phyloP scores from a whole-genome alignment of 2,329 filamentous ascomycete species.

The Pseudocercospora cruenta region DNA sequence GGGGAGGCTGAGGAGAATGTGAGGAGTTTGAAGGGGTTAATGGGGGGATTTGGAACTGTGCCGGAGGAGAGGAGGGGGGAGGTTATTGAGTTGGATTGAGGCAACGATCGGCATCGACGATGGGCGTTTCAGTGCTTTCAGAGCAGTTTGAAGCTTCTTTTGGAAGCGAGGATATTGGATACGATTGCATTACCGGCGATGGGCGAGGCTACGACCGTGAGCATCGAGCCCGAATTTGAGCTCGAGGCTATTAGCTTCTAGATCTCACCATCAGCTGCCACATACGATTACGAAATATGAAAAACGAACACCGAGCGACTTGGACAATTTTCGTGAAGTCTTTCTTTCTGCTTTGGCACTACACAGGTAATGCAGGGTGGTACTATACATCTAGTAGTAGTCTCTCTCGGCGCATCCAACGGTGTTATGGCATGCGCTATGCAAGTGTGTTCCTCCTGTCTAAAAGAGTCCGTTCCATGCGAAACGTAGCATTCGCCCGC shows the following conservation, averaged over 20 bases:
- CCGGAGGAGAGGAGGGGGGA: constrained; percentile 19
- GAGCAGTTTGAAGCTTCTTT: background rate
- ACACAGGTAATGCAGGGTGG: constrained; percentile 7
- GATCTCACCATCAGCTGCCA: background rate
- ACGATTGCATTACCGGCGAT: background rate
- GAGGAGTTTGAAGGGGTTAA: constrained; percentile 12
- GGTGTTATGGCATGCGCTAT: constrained; percentile 7
- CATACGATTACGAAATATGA: background rate
- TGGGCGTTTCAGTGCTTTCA: background rate
- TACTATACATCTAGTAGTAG: constrained; percentile 6
- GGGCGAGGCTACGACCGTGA: background rate
- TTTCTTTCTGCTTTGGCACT: constrained; percentile 1
- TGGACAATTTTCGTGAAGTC: background rate
- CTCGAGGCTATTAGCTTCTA: background rate
- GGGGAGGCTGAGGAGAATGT: constrained; percentile 6
- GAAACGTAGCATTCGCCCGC: background rate
- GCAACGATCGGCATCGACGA: background rate
- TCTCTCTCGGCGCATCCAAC: constrained; percentile 3
- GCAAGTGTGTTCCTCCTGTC: constrained; percentile 5
- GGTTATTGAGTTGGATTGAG: constrained; percentile 27
- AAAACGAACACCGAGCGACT: background rate
- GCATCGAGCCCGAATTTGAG: background rate
- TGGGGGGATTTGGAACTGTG: constrained; percentile 25
- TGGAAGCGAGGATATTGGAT: background rate
- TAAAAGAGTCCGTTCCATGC: background rate